Conservation (phyloP, 1,284 basidiomycete genomes). For the Fistulina hepatica region DNA sequence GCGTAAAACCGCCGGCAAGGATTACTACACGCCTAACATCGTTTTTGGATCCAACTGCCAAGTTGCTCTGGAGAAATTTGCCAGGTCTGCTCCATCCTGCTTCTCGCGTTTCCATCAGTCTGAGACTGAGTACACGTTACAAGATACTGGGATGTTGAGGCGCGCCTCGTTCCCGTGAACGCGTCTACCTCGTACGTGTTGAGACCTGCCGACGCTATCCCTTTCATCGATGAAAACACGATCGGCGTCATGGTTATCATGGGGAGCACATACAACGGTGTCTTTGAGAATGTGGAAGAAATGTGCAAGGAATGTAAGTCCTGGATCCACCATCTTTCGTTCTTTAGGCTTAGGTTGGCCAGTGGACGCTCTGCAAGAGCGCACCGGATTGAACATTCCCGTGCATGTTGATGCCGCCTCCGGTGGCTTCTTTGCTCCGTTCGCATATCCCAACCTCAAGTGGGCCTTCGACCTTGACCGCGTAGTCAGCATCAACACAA, state of each 20-base stretch:
- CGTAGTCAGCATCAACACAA: no score
- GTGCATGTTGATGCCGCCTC: constrained; percentile 54
- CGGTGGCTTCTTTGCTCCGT: constrained; percentile 58
- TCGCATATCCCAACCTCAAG: constrained; percentile 46
- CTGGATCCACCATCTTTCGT: neutral
- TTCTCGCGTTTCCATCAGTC: neutral
- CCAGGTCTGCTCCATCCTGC: constrained; percentile 20
- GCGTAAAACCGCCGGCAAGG: constrained; percentile 54
- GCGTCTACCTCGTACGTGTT: constrained; percentile 47
- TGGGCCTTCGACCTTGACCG: constrained; percentile 60
- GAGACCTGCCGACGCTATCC: constrained; percentile 51
- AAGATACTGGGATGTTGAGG: constrained; percentile 58
- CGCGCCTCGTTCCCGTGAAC: constrained; percentile 43
- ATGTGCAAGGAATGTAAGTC: constrained; percentile 43
- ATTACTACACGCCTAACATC: constrained; percentile 53
- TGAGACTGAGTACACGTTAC: constrained; percentile 1
- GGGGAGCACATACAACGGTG: constrained; percentile 63
- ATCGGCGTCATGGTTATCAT: constrained; percentile 51
- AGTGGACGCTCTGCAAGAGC: constrained; percentile 49
- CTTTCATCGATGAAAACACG: constrained; percentile 65
- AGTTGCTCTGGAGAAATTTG: constrained; percentile 77
- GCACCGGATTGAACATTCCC: constrained; percentile 49
- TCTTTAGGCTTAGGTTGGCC: neutral
- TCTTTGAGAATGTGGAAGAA: constrained; percentile 58
- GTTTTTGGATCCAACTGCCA: constrained; percentile 80